Evolutionary conservation across 768 basidiomycete genomes (phyloP).

Genomic region (Pleurotus sapidus): DNA sequence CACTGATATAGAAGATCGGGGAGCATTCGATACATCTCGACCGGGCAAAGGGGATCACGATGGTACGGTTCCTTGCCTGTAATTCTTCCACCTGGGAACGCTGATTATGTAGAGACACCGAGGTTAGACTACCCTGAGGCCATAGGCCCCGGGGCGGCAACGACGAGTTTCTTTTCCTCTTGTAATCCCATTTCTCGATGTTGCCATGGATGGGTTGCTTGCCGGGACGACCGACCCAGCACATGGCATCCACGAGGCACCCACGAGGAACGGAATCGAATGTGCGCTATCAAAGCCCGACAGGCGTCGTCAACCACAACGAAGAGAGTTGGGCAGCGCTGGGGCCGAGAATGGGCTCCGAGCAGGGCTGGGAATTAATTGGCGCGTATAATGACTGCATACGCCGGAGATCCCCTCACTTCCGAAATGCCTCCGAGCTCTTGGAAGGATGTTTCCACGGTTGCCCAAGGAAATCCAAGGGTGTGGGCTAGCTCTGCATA

Average conservation of each 20-base stretch:
- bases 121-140: conserved; percentile 5
- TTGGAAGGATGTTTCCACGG: conserved; percentile 31
- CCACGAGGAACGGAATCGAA: conserved; percentile 6
- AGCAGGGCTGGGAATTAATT: conserved; percentile 11
- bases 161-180: background rate
- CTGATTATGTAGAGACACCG: conserved; percentile 5
- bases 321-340: background rate
- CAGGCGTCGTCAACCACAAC: background rate
- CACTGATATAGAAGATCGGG: background rate
- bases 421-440: conserved; percentile 35
- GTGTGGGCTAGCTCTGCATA: conserved; percentile 19
- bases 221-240: conserved; percentile 19
- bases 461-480: conserved; percentile 18
- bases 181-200: background rate
- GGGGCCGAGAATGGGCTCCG: background rate
- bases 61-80: conserved; percentile 7
- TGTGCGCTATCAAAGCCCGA: conserved; percentile 1
- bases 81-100: conserved; percentile 7
- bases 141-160: background rate
- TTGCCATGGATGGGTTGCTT: conserved; percentile 18
- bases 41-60: conserved; percentile 4
- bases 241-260: conserved; percentile 37
- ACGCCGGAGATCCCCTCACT: conserved; percentile 36
- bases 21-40: background rate
- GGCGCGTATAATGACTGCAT: conserved; percentile 16